Evolutionary conservation across 2,329 filamentous ascomycete genomes (phyloP), one percentile per base, ranked within the genome.

Genomic region (Fusarium sp.): DNA sequence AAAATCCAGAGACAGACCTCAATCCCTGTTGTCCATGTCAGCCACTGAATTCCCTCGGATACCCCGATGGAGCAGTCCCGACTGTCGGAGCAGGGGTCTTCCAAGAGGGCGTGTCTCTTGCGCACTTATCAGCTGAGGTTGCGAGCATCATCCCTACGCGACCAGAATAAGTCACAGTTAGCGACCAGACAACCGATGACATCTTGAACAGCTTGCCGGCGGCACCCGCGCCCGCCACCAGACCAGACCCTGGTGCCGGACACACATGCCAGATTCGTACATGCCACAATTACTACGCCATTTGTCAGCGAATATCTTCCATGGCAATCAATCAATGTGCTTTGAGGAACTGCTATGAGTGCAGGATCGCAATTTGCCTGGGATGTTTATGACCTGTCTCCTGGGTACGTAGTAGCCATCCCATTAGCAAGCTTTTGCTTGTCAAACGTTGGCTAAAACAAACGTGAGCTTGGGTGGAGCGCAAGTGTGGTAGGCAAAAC

Each of bases 11-110:
- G 36, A 25, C 51, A 31, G 31, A 36, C 33, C 60, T 67, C 65
- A 58, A 67, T 72, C 68, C 65, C 58, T 69, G 69, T 38, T 49
- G 58, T 29, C 44, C 58, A 58, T 61, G 62, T 69, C 60, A 67
- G 66, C 64, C 62, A 71, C 61, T 40, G 51, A 65, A 61, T 65
- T 58, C 29, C 40, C 61, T 56, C 73, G 73, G 73, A 63, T 73
- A 67, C 62, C 73, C 73, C 27, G 70, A 75, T 72, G 63, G 69
- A 74, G 73, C 57, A 75, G 63, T 74, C 61, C 73, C 73, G 73
- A 72, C 60, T 8, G 16, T 57, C 42, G 46, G 58, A 54, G 64
- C 70, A 75, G 65, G 73, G 73, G 59, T 74, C 69, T 59, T 33
- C 66, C 46, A 74, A 60, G 68, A 68, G 71, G 64, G 65, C 62